Base-by-base conservation (phyloP, 805 yeast genomes). In the Saccharomycopsis fibuligera region DNA sequence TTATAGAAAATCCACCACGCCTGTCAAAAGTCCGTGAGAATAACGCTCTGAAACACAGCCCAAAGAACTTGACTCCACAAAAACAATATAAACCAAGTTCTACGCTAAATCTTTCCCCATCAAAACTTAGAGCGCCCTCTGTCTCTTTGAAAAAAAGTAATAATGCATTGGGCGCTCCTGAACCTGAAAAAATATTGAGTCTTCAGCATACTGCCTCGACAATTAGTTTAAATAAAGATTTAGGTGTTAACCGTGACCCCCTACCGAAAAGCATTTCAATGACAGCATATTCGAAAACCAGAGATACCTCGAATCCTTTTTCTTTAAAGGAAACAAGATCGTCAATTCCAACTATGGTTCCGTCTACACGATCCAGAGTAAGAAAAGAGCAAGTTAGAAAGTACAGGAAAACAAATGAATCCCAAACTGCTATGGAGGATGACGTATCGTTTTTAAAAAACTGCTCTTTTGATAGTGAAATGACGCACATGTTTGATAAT, bases 391-490 rank as follows among this genome's bases (percentile, higher is more conserved):
- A n/a, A n/a, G n/a, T n/a, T n/a, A n/a, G n/a, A 40, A 37, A 21
- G 19, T n/a, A 10, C 43, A 14, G 16, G 19, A 43, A 33, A 43
- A 43, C 25, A 38, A 38, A 22, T 38, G 9, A 23, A 17, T 38
- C 9, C 10, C n/a, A 35, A 9, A 17, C 10, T 12, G 42, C 14
- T 21, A 16, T 10, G 16, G 38, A 30, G 9, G 27, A 30, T 6
- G 49, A 45, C 19, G 14, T 40, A 12, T 31, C 49, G 5, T 49
- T 49, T 42, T 40, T 49, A 17, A 49, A 49, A 21, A 49, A 49
- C 4, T 49, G 10, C 22, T 43, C 48, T 1, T 49, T 49, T 21
- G 52, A 49, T 39, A 12, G 41, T 12, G 52, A 31, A 19, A 29
- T 45, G 24, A 23, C 48, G 6, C 41, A 29, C 16, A 12, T 46